phyloP scores from a whole-genome alignment of 441 rosid species.

The Gossypium aridum region DNA sequence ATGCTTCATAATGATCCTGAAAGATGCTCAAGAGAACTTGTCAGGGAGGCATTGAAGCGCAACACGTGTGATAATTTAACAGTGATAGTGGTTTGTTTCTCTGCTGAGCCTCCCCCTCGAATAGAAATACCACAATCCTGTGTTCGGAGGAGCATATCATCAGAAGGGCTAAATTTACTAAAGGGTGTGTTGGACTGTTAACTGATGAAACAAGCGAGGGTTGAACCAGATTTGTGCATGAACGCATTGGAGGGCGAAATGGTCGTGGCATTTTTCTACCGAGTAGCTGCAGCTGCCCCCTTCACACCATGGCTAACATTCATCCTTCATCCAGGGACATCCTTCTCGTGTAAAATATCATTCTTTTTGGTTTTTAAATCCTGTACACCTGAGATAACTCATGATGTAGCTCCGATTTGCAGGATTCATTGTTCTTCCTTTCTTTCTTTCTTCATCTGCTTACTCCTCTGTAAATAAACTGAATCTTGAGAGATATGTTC shows the following conservation, averaged over 20 bases:
- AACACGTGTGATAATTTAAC: constrained; percentile 78
- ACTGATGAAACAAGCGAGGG: constrained; percentile 27
- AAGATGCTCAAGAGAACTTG: constrained; percentile 83
- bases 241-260: constrained; percentile 7
- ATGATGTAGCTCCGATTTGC: constrained; percentile 22
- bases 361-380: constrained; percentile 15
- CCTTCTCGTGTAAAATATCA: constrained; percentile 15
- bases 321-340: constrained; percentile 9
- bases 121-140: constrained; percentile 57
- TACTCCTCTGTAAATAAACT: constrained; percentile 28
- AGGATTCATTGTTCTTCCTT: constrained; percentile 19
- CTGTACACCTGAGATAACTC: not conserved
- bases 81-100: constrained; percentile 69
- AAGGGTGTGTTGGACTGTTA: constrained; percentile 61
- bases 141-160: constrained; percentile 73
- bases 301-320: constrained; percentile 10
- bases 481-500: constrained; percentile 1
- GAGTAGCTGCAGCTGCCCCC: constrained; percentile 8
- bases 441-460: not conserved
- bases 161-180: constrained; percentile 74
- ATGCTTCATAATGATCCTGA: constrained; percentile 88
- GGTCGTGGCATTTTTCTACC: constrained; percentile 11
- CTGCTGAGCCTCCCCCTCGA: constrained; percentile 72
- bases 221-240: not conserved
- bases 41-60: constrained; percentile 71